Base-by-base conservation (phyloP, 225 moss, liverwort and hornwort species). In the Straminergon stramineum region DNA sequence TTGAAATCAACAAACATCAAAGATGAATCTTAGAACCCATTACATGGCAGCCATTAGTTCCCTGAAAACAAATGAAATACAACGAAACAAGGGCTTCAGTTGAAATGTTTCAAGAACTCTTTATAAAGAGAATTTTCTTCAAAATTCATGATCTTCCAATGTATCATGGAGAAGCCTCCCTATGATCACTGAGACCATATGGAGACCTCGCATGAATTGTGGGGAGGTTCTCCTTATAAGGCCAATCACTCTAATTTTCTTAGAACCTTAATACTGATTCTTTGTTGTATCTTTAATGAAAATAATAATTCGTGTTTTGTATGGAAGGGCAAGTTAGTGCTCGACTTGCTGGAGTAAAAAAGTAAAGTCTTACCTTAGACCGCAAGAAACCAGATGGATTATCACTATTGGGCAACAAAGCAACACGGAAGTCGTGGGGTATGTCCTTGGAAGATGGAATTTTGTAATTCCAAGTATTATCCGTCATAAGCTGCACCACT, bases 371-470 rank as follows among this genome's bases (percentile, higher is more conserved):
- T 90, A 96, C 97, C 95, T 97, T 97, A 6, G 97, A 96, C 24
- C 97, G 95, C 87, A 97, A 90, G 82, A 97, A 93, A 79, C 97
- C 97, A 66, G 92, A 88, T 24, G 96, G 95, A 76, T 97, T 97
- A 78, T 60, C 62, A 82, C 97, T 97, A 79, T 96, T 96, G 53
- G 94, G 91, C 65, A 97, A 90, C 82, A 97, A 87, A 20, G 95
- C 91, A 66, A 89, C 82, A 67, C 95, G 95, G 83, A 97, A 97
- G 79, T 97, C 96, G 27, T 91, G 90, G 57, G 97, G 97, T 78
- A 97, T 97, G 75, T 96, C 97, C 87, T 97, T 97, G 76, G 97
- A 93, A 32, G 96, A 97, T 58, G 97, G 97, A 75, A 95, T 95
- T 82, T 97, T 97, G 90, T 97, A 97, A 2, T 95, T 83, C 97